Evolutionary conservation across 2,329 filamentous ascomycete genomes (phyloP).

Genomic region (Scedosporium aurantiacum): DNA sequence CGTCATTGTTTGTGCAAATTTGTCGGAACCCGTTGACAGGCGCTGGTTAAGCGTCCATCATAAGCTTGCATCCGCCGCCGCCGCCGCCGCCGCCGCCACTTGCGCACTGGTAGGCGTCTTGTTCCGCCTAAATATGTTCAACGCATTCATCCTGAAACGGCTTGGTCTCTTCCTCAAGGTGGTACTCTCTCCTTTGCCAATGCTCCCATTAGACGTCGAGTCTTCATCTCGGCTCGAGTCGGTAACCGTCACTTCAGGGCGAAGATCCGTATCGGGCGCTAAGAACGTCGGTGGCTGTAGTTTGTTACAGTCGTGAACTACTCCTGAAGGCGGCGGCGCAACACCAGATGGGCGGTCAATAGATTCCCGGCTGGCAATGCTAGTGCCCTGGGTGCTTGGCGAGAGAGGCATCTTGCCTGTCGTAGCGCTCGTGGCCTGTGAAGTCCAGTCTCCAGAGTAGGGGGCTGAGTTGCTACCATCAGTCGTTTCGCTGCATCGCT

Average conservation of each 20-base stretch:
- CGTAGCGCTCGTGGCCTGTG: constrained; percentile 51
- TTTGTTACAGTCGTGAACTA: neutral
- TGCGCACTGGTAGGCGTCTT: constrained; percentile 19
- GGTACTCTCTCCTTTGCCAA: constrained; percentile 34
- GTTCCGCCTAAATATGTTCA: constrained; percentile 44
- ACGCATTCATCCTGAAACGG: constrained; percentile 51
- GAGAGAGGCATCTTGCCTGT: constrained; percentile 54
- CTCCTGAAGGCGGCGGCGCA: constrained; percentile 19
- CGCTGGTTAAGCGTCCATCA: neutral
- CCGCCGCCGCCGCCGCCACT: neutral
- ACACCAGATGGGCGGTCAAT: constrained; percentile 28
- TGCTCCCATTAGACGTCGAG: constrained; percentile 26
- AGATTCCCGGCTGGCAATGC: constrained; percentile 51
- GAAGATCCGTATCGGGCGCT: neutral
- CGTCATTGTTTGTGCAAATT: no score
- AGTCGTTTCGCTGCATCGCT: constrained; percentile 50
- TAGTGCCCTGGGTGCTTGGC: constrained; percentile 55
- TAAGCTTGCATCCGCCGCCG: neutral
- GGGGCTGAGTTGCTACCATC: constrained; percentile 46
- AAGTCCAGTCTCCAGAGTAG: constrained; percentile 48
- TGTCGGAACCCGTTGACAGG: no score
- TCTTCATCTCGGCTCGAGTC: constrained; percentile 2
- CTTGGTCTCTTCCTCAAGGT: constrained; percentile 51
- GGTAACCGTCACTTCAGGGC: neutral
- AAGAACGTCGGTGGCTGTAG: neutral